Evolutionary conservation across 2,329 filamentous ascomycete genomes (phyloP), one percentile per base, ranked within the genome.

Genomic region (Colletotrichum shisoi): DNA sequence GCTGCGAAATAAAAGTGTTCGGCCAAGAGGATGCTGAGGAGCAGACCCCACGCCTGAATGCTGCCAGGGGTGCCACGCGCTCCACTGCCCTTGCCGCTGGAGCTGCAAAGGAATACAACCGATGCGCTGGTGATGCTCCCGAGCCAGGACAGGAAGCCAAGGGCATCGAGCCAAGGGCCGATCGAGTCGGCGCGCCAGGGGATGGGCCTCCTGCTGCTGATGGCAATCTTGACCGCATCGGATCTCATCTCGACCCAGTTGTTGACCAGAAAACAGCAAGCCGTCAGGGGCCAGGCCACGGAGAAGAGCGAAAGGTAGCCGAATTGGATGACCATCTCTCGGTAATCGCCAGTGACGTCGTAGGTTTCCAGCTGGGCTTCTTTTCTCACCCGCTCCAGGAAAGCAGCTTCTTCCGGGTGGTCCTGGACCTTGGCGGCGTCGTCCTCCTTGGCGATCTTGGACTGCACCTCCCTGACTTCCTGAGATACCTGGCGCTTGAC

Each of bases 171-270:
- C 91, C 93, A 98, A 0, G 95, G 94, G 0, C 95, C 95, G 71
- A 99, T 98, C 1, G 92, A 95, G 79, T 98, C 95, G 1, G 93
- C 89, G 60, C 95, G 88, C 86, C 91, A 93, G 0, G 95, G 95
- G 44, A 92, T 92, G 0, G 95, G 95, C 3, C 95, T 89, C 73
- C 94, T 91, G 83, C 92, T 94, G 77, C 94, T 91, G 54, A 93
- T 84, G 63, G 93, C 93, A 73, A 98, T 96, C 78, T 99, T 99
- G 80, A 97, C 86, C 2, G 94, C 94, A 75, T 99, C 95, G 0
- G 92, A 92, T 48, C 95, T 91, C 45, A 98, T 86, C 76, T 98
- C 95, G 64, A 99, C 82, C 93, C 94, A 98, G 80, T 98, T 96
- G 80, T 98, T 98, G 78, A 95, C 82, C 13, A 98, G 81, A 81